Base-by-base conservation (phyloP, 1,139 yeast species). In the Suhomyces guaymorum region DNA sequence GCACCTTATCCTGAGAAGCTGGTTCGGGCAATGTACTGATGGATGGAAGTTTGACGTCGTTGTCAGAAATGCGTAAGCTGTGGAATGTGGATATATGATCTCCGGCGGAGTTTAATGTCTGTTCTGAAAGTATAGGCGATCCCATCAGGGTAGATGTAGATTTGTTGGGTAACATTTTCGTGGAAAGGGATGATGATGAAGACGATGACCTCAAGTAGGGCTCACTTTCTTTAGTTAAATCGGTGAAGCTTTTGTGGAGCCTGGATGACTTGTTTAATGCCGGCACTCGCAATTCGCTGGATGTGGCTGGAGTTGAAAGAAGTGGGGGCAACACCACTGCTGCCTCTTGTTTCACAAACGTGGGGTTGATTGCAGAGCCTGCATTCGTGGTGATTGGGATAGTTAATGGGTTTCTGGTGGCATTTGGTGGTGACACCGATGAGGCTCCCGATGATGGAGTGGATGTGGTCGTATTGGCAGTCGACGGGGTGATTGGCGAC, bases 31-130 rank as follows among this genome's bases (percentile, higher is more conserved):
- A 49, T 4, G 49, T 35, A 19, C 49, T 47, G 7, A 59, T 55
- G 1, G 61, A 53, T 6, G 64, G 62, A 21, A 59, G 46, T 28
- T 51, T 57, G 30, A 57, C 48, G 13, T 44, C 48, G 32, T 33
- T 44, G 20, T 38, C 41, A 18, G 41, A 38, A 17, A 46, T 30
- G 22, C 37, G 35, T 26, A 47, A 42, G 23, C 47, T 45, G 28
- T 43, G 43, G 27, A 46, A 42, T 12, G 51, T 44, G 13, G 39
- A 30, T 6, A 48, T 44, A 16, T 44, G 40, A 14, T 44, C 43
- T 19, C 35, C 39, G 2, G 30, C n/a, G 8, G 30, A 10, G 19
- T 5, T 8, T 17, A 17, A n/a, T 11, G 15, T 19, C 1, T n/a
- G 20, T 10, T 22, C 28, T 18, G 20, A 7, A n/a, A 32, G 21